Evolutionary conservation across 257 asterid species (phyloP).

Genomic region (Eucommia ulmoides): DNA sequence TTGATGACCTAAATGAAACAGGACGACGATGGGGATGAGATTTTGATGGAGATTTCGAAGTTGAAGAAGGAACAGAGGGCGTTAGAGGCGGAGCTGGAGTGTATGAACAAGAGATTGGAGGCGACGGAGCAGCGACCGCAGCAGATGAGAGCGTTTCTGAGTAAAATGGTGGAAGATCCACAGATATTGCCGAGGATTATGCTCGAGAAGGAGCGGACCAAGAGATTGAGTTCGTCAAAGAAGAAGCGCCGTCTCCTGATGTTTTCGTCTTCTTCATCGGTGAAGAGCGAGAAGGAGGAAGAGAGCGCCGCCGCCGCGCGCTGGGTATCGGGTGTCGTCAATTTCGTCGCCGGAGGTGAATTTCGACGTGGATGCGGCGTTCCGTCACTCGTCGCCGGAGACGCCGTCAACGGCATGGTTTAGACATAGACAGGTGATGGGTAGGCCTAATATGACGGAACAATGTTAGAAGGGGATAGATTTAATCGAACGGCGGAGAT

Average conservation of each 20-base stretch:
- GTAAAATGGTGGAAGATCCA: constrained; percentile 64
- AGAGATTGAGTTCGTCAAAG: constrained; percentile 12
- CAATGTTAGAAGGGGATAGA: constrained; percentile 25
- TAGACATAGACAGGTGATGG: constrained; percentile 5
- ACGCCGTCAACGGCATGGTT: constrained; percentile 25
- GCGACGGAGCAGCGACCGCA: constrained; percentile 85
- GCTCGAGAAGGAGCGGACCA: constrained; percentile 33
- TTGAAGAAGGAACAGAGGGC: constrained; percentile 54
- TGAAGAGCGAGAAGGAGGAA: constrained; percentile 50
- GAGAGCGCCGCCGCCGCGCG: constrained; percentile 10
- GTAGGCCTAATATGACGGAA: too few relatives aligned
- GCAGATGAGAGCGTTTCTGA: constrained; percentile 74
- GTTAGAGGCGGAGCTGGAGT: constrained; percentile 43
- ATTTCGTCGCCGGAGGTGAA: constrained; percentile 27
- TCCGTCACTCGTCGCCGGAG: constrained; percentile 17
- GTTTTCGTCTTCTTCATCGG: constrained; percentile 19
- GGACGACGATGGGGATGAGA: constrained; percentile 29
- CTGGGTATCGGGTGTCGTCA: constrained; percentile 20
- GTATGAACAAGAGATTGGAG: constrained; percentile 67
- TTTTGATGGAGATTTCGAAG: constrained; percentile 26
- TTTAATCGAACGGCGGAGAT: constrained; percentile 45
- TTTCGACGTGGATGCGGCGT: constrained; percentile 14
- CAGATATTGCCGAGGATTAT: constrained; percentile 48
- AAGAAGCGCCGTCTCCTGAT: constrained; percentile 32
- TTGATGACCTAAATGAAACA: constrained; percentile 8